A percentile compares a stretch with the other conserved stretches of the same genome.
Conservation (phyloP, 225 moss, liverwort and hornwort genomes). For the Thuidium tamariscinum region DNA sequence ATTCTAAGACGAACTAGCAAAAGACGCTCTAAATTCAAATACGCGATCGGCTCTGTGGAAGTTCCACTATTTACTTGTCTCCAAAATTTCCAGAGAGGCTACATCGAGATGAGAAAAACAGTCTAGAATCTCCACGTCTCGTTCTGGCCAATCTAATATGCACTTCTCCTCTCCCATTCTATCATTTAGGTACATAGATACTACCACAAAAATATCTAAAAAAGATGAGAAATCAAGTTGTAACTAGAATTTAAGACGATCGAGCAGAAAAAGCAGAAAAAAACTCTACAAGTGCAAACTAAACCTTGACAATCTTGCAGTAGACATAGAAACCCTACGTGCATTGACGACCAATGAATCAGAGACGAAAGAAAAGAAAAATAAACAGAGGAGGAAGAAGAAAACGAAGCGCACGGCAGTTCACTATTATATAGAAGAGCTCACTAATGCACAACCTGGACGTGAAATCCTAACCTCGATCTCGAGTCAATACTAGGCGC, state of each 20-base stretch:
- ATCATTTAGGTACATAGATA: neutral
- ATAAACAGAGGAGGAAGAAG: neutral
- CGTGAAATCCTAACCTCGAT: neutral
- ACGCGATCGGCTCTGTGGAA: neutral
- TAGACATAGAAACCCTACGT: slow-evolving; percentile 9
- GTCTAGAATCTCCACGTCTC: neutral
- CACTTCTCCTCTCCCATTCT: neutral
- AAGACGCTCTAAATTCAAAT: neutral
- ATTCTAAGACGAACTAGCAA: neutral
- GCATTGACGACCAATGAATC: neutral
- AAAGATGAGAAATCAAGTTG: neutral
- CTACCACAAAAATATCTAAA: neutral
- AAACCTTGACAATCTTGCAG: neutral
- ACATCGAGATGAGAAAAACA: neutral
- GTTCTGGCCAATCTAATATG: neutral
- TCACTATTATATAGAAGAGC: neutral
- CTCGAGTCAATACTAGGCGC: neutral
- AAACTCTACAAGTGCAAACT: neutral
- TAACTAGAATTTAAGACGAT: neutral
- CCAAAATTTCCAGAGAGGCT: neutral
- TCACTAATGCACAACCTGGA: neutral
- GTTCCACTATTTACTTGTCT: neutral
- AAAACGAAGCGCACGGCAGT: neutral
- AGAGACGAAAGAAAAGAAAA: neutral
- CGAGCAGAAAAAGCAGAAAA: neutral